Percentiles rank a stretch among this genome's conserved stretches.
phyloP scores from a whole-genome alignment of 176 grass and related monocot genomes.

The Avena sativa region DNA sequence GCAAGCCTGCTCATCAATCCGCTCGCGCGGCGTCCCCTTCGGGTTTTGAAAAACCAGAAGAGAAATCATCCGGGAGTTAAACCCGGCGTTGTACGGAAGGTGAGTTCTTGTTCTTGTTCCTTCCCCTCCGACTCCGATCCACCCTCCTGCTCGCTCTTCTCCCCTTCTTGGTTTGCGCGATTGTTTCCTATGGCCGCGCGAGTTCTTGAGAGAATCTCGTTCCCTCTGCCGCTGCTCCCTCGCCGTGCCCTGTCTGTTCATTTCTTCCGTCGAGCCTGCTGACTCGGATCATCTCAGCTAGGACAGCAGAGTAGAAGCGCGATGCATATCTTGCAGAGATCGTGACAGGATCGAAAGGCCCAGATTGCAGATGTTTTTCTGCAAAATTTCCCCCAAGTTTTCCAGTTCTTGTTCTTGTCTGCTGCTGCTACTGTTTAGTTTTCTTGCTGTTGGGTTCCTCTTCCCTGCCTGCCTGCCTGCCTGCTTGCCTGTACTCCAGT shows the following conservation, averaged over 20 bases:
- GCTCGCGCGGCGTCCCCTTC: constrained; percentile 1
- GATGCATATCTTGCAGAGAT: not conserved
- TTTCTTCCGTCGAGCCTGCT: not conserved
- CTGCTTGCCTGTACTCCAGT: constrained; percentile 34
- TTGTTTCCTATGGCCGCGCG: not conserved
- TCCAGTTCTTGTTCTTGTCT: not conserved
- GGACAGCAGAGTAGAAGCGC: not conserved
- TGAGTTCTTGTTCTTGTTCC: constrained; percentile 25
- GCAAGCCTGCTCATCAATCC: not conserved
- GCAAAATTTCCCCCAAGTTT: not conserved
- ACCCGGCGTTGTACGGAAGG: constrained; percentile 1
- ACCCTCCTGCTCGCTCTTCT: not conserved
- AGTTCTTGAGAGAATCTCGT: constrained; percentile 14
- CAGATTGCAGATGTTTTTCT: not conserved
- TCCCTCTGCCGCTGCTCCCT: not conserved
- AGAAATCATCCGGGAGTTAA: constrained; percentile 38
- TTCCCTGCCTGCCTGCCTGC: constrained; percentile 7
- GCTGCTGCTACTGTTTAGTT: not conserved
- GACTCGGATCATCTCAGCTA: not conserved
- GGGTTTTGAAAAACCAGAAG: not conserved
- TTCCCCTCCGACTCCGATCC: not conserved
- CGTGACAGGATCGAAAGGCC: not conserved
- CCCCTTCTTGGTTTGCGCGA: not conserved
- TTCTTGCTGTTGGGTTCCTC: constrained; percentile 13
- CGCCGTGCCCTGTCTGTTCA: not conserved